These are phyloP conservation scores for Helianthus tuberosus DNA, from an alignment of 129 eudicot species.

Conservation along the genomic window DNA sequence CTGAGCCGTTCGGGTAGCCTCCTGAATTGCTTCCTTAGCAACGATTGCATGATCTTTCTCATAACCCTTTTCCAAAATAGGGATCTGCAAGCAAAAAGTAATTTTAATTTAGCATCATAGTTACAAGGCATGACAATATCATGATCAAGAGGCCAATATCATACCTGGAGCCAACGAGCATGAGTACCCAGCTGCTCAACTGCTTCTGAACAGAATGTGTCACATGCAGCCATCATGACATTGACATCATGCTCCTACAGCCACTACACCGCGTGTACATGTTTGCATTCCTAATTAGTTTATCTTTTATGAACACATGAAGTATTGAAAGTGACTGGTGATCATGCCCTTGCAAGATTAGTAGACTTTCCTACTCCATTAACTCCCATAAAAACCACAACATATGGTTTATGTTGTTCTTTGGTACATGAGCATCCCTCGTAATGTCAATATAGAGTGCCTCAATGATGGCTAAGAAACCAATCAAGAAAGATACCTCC, in stretches of 20 bases:
- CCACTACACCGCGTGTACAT: conserved; percentile 88
- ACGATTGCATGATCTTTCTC: too few relatives aligned
- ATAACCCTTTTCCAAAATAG: conserved; percentile 2
- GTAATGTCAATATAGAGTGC: conserved; percentile 83
- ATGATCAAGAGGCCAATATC: not conserved
- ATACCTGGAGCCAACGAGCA: conserved; percentile 96
- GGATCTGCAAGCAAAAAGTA: conserved; percentile 48
- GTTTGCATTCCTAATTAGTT: too few relatives aligned
- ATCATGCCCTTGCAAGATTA: conserved; percentile 83
- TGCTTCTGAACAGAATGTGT: conserved; percentile 94
- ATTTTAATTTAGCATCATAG: not conserved
- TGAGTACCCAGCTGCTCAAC: conserved; percentile 97
- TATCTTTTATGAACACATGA: not conserved
- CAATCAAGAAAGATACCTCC: too few relatives aligned
- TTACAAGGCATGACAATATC: not conserved
- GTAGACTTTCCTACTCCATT: conserved; percentile 98
- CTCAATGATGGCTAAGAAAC: conserved; percentile 1
- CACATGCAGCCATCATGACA: conserved; percentile 99
- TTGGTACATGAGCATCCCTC: conserved; percentile 91
- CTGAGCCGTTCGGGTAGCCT: conserved; percentile 89
- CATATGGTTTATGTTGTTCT: conserved; percentile 91
- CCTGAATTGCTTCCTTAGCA: conserved; percentile 60
- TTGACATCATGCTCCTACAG: conserved; percentile 80
- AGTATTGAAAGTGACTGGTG: too few relatives aligned
- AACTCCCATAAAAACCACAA: conserved; percentile 96